phyloP scores from a whole-genome alignment of 2,329 filamentous ascomycete genomes.

The Aspergillus brasiliensis region DNA sequence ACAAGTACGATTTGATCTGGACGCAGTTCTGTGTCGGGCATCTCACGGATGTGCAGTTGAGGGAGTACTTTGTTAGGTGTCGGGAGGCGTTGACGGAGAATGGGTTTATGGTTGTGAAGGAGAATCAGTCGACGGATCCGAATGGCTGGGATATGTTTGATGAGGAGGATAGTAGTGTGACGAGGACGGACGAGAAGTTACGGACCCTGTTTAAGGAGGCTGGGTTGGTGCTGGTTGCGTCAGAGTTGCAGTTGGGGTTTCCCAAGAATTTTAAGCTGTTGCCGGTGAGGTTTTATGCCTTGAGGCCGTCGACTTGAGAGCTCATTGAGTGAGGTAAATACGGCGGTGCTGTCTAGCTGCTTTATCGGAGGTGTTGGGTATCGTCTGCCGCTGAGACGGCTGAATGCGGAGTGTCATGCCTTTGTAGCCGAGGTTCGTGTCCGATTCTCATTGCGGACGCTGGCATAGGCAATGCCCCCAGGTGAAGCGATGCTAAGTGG shows the following conservation, averaged over 20 bases:
- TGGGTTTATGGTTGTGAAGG: conserved; percentile 70
- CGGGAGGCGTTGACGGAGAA: conserved; percentile 49
- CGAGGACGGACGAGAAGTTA: conserved; percentile 74
- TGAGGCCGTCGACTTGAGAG: conserved; percentile 54
- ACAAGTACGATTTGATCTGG: conserved; percentile 78
- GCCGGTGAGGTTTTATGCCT: conserved; percentile 76
- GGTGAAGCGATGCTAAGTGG: too few relatives aligned
- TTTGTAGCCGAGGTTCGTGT: too few relatives aligned
- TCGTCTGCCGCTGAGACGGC: too few relatives aligned
- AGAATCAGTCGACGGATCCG: conserved; percentile 67
- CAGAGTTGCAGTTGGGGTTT: conserved; percentile 73
- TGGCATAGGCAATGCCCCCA: too few relatives aligned
- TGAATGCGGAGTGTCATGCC: too few relatives aligned
- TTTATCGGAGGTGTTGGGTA: too few relatives aligned
- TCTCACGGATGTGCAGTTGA: conserved; percentile 72
- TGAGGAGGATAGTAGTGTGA: conserved; percentile 74
- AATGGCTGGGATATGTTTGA: conserved; percentile 70
- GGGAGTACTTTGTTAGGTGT: conserved; percentile 67
- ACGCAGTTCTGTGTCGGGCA: conserved; percentile 89
- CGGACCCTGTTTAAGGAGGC: conserved; percentile 68
- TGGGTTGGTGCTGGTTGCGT: conserved; percentile 67
- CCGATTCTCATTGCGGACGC: too few relatives aligned
- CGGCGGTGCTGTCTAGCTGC: too few relatives aligned
- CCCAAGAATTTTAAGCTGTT: conserved; percentile 63
- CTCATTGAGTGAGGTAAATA: not conserved